Evolutionary conservation across 139 green algal genomes (phyloP), one percentile per base, ranked within the genome.

Genomic region (Tetratostichococcus sp.): DNA sequence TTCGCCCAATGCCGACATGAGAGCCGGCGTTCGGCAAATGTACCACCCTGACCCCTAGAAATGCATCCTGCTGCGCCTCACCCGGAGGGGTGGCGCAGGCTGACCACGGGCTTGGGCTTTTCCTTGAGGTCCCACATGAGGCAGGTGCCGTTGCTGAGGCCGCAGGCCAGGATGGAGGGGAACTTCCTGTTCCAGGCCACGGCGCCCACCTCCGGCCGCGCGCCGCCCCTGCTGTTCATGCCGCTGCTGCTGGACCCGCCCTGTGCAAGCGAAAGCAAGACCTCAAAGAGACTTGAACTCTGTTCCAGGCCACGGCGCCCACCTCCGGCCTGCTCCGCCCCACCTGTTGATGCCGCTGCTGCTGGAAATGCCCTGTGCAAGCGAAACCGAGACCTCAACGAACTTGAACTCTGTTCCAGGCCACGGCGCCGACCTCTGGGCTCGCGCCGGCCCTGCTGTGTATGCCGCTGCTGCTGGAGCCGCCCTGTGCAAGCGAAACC

Each of bases 401-500:
- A n/a, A n/a, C n/a, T n/a, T n/a, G 59, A 98, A 94, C 79, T 97
- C 75, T 75, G 84, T 99, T 99, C 95, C 95, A 99, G 0, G 87
- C 79, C 17, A 98, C 83, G 77, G 85, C 88, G 0, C 90, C 92
- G 39, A 98, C 94, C 69, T 98, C 92, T 11, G 79, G 79, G 23
- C 82, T 8, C 70, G 80, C 17, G 19, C 11, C 50, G 14, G 11
- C 50, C 50, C 14, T 2, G 50, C 50, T 62, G 50, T 26, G 22
- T 2, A 26, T 26, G 50, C 50, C 50, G 50, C 50, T 62, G 17
- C 17, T 26, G 50, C 19, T 62, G 50, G 14, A 28, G 50, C 50
- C 50, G 50, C 50, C 50, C 50, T 62, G 50, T 26, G 19, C 14
- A 2, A 8, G 50, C n/a, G n/a, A n/a, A n/a, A n/a, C n/a, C n/a